Evolutionary conservation across 2,329 filamentous ascomycete species (phyloP).

Genomic region (Colletotrichum lindemuthianum): DNA sequence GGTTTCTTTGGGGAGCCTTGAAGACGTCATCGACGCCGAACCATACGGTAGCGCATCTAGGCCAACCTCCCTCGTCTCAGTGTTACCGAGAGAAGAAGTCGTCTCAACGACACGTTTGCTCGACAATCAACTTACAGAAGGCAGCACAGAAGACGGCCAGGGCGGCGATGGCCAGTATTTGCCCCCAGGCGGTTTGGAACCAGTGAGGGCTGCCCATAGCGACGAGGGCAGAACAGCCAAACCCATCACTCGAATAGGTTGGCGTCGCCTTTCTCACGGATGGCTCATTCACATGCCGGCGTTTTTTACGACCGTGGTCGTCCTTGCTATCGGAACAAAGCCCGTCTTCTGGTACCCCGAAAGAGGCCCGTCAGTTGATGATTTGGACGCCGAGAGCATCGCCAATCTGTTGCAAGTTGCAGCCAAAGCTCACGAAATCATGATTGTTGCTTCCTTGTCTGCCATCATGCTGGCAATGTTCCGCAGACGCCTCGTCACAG

Average conservation of each 20-base stretch:
- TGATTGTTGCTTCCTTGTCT: slow-evolving; percentile 13
- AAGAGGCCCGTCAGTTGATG: neutral
- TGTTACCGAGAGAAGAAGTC: too few relatives aligned
- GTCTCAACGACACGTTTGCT: too few relatives aligned
- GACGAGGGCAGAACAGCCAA: neutral
- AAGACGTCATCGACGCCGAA: too few relatives aligned
- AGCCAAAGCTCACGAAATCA: slow-evolving; percentile 20
- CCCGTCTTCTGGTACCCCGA: slow-evolving; percentile 14
- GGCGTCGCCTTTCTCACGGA: neutral
- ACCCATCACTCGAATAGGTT: neutral
- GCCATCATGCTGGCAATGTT: slow-evolving; percentile 3
- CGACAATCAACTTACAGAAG: too few relatives aligned
- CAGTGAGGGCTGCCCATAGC: too few relatives aligned
- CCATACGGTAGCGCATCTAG: too few relatives aligned
- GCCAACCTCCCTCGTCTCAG: too few relatives aligned
- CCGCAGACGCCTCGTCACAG: neutral
- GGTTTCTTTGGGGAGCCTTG: too few relatives aligned
- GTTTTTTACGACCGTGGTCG: neutral
- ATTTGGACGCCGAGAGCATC: neutral
- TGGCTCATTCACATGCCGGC: slow-evolving; percentile 13
- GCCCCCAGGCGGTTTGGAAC: too few relatives aligned
- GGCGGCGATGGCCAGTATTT: too few relatives aligned
- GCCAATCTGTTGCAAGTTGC: slow-evolving; percentile 17
- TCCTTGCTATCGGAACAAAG: neutral
- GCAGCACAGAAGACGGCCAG: too few relatives aligned